Evolutionary conservation across 257 asterid species (phyloP).

Genomic region (Nicotiana noctiflora): DNA sequence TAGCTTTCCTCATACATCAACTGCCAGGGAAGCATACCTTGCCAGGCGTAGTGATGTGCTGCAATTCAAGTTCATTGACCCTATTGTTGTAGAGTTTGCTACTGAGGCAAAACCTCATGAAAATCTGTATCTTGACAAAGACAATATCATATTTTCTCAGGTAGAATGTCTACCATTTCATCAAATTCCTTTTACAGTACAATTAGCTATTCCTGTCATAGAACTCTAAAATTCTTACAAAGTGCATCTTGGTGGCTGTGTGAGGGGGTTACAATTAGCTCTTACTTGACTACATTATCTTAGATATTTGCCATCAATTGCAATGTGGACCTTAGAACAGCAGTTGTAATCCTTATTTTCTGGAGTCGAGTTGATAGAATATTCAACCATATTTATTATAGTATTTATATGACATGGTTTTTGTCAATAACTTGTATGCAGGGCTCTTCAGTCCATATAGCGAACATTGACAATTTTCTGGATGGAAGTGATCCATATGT

Average conservation of each 20-base stretch:
- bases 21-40: conserved; percentile 55
- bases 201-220: too few relatives aligned
- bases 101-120: conserved; percentile 32
- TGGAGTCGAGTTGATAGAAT: not conserved
- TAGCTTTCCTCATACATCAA: conserved; percentile 18
- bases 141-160: conserved; percentile 45
- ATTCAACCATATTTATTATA: not conserved
- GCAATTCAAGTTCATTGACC: conserved; percentile 59
- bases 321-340: not conserved
- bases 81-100: conserved; percentile 17
- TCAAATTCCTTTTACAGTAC: not conserved
- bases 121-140: conserved; percentile 34
- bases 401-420: not conserved
- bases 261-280: not conserved
- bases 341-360: not conserved
- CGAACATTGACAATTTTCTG: conserved; percentile 21
- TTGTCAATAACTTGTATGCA: conserved; percentile 21
- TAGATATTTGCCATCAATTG: not conserved
- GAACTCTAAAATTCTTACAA: too few relatives aligned
- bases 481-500: conserved; percentile 20
- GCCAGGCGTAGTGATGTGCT: conserved; percentile 38
- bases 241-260: not conserved
- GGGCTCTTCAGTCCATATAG: conserved; percentile 41
- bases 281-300: not conserved
- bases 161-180: conserved; percentile 21